These are phyloP conservation scores for Triticum aestivum DNA, from an alignment of 176 grass and related monocot species.

Conservation along the genomic window IWGSC_CS_RefSeq_v2.1 NC_057799.1:327377956-327378455, in stretches of 20 bases:
- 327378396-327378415: slow-evolving; percentile 68
- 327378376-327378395: slow-evolving; percentile 81
- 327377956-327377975: slow-evolving; percentile 10
- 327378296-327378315: background rate
- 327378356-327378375: background rate
- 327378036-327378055: slow-evolving; percentile 69
- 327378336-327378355: slow-evolving; percentile 16
- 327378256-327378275: slow-evolving; percentile 3
- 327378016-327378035: slow-evolving; percentile 95
- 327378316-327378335: background rate
- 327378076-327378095: background rate
- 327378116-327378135: slow-evolving; percentile 16
- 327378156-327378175: slow-evolving; percentile 24
- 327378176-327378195: background rate
- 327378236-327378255: background rate
- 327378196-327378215: background rate
- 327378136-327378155: slow-evolving; percentile 30
- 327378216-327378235: slow-evolving; percentile 4
- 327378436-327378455: slow-evolving; percentile 87
- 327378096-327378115: background rate
- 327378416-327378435: slow-evolving; percentile 88
- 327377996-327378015: slow-evolving; percentile 83
- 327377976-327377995: slow-evolving; percentile 71
- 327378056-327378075: background rate
- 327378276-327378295: background rate